phyloP scores from a whole-genome alignment of 495 filamentous ascomycete species.

The Chlorociboria aeruginascens region DNA sequence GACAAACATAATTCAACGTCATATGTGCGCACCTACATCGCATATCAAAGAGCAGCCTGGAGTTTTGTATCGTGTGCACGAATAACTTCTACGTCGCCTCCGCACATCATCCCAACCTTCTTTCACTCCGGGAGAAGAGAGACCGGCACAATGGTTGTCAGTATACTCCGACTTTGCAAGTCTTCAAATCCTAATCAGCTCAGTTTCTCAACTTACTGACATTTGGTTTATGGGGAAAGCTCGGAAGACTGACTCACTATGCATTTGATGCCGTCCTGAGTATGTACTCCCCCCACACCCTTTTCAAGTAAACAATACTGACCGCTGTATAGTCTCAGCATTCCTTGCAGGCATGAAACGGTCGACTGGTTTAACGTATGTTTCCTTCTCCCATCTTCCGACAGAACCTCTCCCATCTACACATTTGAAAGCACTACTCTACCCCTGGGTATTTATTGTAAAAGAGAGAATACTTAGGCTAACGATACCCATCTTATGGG shows the following conservation, averaged over 20 bases:
- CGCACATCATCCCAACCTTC: no score
- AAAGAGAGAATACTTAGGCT: conserved; percentile 7
- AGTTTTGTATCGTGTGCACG: no score
- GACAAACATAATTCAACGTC: no score
- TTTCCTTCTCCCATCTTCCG: conserved; percentile 17
- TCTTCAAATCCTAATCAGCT: conserved; percentile 16
- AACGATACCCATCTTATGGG: conserved; percentile 18
- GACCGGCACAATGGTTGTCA: conserved; percentile 30
- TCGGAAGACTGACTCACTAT: conserved; percentile 87
- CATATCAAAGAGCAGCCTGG: no score
- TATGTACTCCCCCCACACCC: conserved; percentile 30
- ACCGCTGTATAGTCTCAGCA: conserved; percentile 57
- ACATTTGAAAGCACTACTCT: no score
- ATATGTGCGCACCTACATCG: no score
- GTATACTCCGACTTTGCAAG: conserved; percentile 16
- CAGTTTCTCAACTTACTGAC: conserved; percentile 52
- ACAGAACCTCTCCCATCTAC: no score
- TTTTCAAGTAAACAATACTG: neutral
- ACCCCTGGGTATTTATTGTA: neutral
- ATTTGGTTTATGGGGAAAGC: conserved; percentile 54
- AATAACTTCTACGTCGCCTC: no score
- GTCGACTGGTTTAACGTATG: conserved; percentile 94
- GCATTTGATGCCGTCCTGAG: conserved; percentile 91
- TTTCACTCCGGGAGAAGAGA: neutral
- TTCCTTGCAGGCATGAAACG: conserved; percentile 94